Evolutionary conservation across 768 basidiomycete genomes (phyloP).

Genomic region (Exidia glandulosa): DNA sequence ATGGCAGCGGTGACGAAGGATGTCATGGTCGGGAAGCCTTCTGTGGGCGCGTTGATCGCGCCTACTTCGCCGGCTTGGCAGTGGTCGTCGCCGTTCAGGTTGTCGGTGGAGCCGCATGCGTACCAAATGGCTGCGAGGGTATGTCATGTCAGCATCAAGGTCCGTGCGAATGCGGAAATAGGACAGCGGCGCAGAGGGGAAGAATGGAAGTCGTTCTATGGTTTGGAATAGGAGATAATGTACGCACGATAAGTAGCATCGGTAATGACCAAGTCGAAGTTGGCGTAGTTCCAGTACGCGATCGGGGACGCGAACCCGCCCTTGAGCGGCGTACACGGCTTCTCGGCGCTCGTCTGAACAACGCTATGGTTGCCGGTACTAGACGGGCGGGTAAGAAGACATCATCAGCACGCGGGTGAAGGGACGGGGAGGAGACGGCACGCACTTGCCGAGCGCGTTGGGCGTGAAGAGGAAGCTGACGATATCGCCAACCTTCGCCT

Average conservation of each 20-base stretch:
- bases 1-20: not conserved
- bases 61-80: not conserved
- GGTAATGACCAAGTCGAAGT: not conserved
- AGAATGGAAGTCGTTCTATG: not conserved
- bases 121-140: not conserved
- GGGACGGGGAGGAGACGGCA: not conserved
- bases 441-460: constrained; percentile 25
- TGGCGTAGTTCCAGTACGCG: not conserved
- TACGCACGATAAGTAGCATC: not conserved
- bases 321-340: constrained; percentile 32
- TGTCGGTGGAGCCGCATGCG: not conserved
- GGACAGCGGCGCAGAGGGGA: not conserved
- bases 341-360: constrained; percentile 36
- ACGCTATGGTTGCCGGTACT: constrained; percentile 44
- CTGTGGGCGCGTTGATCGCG: not conserved
- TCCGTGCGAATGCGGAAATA: too few species aligned
- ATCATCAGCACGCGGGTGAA: not conserved
- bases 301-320: constrained; percentile 40
- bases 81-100: too few species aligned
- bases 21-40: not conserved
- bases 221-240: not conserved
- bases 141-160: not conserved
- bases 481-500: constrained; percentile 32
- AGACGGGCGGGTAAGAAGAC: not conserved
- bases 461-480: constrained; percentile 40